A percentile compares a stretch with the other conserved stretches of the same genome.
Conservation (phyloP, 768 basidiomycete species). For the Mycena indigotica region DNA sequence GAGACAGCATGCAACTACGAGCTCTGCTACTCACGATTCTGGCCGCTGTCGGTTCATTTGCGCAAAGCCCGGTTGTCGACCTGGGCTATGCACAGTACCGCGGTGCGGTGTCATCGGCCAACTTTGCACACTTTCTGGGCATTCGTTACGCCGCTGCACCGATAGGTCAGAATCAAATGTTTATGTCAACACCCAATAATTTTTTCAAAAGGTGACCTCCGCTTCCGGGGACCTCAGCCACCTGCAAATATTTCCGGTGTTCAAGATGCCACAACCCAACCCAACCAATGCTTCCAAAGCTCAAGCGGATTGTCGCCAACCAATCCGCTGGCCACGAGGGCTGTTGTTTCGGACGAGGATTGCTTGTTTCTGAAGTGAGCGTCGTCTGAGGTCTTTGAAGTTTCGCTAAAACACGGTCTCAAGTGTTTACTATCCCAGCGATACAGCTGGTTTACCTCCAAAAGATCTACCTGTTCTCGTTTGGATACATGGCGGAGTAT, state of each 20-base stretch:
- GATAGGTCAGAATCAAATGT: slow-evolving; percentile 31
- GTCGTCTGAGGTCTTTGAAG: neutral
- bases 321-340: slow-evolving; percentile 33
- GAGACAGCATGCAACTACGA: neutral
- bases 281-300: slow-evolving; percentile 35
- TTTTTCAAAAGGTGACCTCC: slow-evolving; percentile 29
- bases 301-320: slow-evolving; percentile 30
- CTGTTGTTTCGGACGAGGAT: slow-evolving; percentile 33
- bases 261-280: slow-evolving; percentile 35
- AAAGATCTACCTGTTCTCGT: slow-evolving; percentile 42
- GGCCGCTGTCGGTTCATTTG: neutral
- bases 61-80: slow-evolving; percentile 23
- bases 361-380: slow-evolving; percentile 45
- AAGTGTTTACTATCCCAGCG: slow-evolving; percentile 42
- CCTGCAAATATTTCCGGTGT: slow-evolving; percentile 31
- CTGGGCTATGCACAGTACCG: slow-evolving; percentile 32
- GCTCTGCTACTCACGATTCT: neutral
- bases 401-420: neutral
- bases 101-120: slow-evolving; percentile 22
- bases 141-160: slow-evolving; percentile 39
- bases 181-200: slow-evolving; percentile 25
- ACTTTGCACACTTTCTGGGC: slow-evolving; percentile 25
- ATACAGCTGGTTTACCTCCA: slow-evolving; percentile 19
- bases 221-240: slow-evolving; percentile 38
- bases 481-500: slow-evolving; percentile 45